Base-by-base conservation (phyloP, 768 basidiomycete genomes). In the Dendrothele bispora region DNA sequence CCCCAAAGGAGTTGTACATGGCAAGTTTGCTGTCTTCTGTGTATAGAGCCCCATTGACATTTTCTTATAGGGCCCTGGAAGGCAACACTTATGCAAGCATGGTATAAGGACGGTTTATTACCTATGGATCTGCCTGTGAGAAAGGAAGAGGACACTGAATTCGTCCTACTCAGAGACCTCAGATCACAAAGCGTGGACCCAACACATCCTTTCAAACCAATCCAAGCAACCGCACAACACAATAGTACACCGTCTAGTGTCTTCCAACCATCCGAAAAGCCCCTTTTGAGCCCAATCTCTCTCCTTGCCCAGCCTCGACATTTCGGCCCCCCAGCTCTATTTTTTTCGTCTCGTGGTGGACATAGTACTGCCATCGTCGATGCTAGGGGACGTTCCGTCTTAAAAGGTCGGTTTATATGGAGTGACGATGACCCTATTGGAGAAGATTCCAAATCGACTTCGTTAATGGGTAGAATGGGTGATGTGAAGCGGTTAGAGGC, bases 301-400 rank as follows among this genome's bases (percentile, higher is more conserved):
- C 73, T 93, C 5, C 71, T 93, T 17, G 60, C 82, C 12, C 91
- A 93, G 55, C 86, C 91, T 7, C 77, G 74, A 30, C 89, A 90
- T 61, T 93, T 90, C 56, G 91, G 91, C 0, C 91, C 91, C 20
- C 91, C 91, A 4, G 87, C 91, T 1, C 64, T 93, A 15, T 93
- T 93, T 68, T 93, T 79, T 63, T 91, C 90, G 8, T 87, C 89
- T 8, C 83, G 91, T n/a, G 91, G 91, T 18, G 91, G 91, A 1
- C 89, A 91, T 58, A 93, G 90, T 57, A 93, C 91, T 0, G 75
- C 87, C 4, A 89, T 93, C 43, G 91, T 93, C 15, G 91, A 93
- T 60, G 80, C 84, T n/a, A 80, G 89, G 17, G 91, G 91, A 34
- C 71, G 88, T 45, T 88, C 91, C 11, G 91, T 93, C 8, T 75